Evolutionary conservation across 208 protist species (phyloP).

Genomic region (Leishmania aethiopica): DNA sequence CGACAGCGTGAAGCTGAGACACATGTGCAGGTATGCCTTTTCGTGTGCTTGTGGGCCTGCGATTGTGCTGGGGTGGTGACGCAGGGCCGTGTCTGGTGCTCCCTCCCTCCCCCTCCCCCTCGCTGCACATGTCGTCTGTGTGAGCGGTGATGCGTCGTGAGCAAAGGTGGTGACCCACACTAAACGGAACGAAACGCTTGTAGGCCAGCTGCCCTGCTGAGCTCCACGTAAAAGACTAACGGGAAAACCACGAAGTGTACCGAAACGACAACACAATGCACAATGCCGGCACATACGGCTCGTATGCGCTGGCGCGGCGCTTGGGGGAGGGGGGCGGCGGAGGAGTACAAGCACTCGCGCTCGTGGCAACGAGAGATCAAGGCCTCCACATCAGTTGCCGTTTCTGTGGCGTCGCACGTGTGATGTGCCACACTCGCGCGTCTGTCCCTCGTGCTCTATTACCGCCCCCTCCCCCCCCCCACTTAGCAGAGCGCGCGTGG

Average conservation of each 20-base stretch:
- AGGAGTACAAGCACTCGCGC: not conserved
- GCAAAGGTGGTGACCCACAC: not conserved
- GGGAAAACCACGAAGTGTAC: not conserved
- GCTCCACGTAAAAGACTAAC: not conserved
- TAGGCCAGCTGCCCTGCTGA: conserved; percentile 1
- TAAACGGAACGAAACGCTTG: not conserved
- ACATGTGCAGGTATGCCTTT: not conserved
- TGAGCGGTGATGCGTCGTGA: not conserved
- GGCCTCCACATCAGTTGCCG: not conserved
- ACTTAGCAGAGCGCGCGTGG: not conserved
- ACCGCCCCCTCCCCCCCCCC: not conserved
- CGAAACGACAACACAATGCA: not conserved
- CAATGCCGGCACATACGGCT: not conserved
- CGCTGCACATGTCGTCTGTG: not conserved
- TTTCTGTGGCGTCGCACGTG: not conserved
- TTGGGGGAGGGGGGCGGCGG: not conserved
- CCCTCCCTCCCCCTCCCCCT: not conserved
- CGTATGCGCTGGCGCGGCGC: not conserved
- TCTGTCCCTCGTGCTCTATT: not conserved
- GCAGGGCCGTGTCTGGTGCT: not conserved
- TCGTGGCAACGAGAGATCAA: not conserved
- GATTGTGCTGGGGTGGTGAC: not conserved
- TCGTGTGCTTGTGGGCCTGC: not conserved
- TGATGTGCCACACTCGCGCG: not conserved
- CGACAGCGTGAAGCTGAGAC: not conserved